Evolutionary conservation across 2,329 filamentous ascomycete genomes (phyloP), one percentile per base, ranked within the genome.

Genomic region (Aaosphaeria pasadenensis): DNA sequence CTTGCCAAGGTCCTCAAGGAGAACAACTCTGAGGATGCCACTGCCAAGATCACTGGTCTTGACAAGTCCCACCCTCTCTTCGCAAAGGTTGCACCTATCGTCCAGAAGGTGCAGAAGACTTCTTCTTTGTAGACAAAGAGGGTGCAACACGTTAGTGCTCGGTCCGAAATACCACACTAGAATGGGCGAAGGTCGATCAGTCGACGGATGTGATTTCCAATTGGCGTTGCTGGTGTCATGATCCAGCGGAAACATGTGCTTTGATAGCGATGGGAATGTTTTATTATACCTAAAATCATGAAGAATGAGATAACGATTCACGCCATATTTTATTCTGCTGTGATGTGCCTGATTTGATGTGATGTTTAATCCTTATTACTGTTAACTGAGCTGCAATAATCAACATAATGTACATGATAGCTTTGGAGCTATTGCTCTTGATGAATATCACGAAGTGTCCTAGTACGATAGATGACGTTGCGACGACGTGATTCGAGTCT

Each of bases 1-100:
- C 81, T 99, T 7, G 89, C 89, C 63, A 85, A 88, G 77, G 90
- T 95, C 66, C 87, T 99, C 76, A 84, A 87, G 52, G 80, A 85
- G 54, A 81, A 87, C 64, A 77, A 78, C 2, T 77, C 92, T 11
- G 85, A 88, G 59, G 85, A 87, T 1, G 88, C 92, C 6, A 89
- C 92, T 41, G 76, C 78, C 67, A 82, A 92, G 72, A 82, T 99
- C 54, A 95, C 89, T 58, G 91, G 91, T 38, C 79, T 99, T 48
- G 84, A 90, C 61, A 74, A 83, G 50, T 77, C 72, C 28, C 89
- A 97, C 67, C 87, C 89, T 66, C 81, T 97, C 48, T 95, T 86
- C 74, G 74, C 82, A 49, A 80, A 85, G 64, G 82, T 96, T 32
- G 80, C 91, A 42, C 78, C 87, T 62, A 78, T 92, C 49, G 91